These are phyloP conservation scores for Cucurbita ficifolia DNA, from an alignment of 306 rosid genomes.

Conservation along the genomic window DNA sequence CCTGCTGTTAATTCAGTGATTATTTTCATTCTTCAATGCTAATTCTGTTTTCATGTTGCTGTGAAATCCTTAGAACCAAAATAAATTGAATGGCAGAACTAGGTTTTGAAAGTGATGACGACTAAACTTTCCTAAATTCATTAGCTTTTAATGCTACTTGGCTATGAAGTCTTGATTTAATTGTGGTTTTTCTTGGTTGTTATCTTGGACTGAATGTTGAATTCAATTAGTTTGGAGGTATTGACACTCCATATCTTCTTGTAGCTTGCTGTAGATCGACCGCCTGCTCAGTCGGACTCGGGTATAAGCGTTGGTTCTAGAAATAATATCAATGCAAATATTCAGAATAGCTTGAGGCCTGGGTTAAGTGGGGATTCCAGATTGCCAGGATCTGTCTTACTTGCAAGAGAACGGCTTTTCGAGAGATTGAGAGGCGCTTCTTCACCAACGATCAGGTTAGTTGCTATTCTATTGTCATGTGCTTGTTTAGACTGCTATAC, in stretches of 20 bases:
- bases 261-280: slow-evolving; percentile 29
- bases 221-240: neutral
- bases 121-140: neutral
- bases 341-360: slow-evolving; percentile 14
- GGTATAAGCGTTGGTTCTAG: slow-evolving; percentile 19
- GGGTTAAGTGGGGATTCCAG: slow-evolving; percentile 33
- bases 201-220: neutral
- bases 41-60: neutral
- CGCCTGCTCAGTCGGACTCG: slow-evolving; percentile 24
- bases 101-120: neutral
- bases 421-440: slow-evolving; percentile 71
- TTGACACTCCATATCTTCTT: neutral
- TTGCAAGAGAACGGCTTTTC: slow-evolving; percentile 72
- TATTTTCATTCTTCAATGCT: neutral
- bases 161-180: neutral
- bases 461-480: neutral
- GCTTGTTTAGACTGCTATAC: neutral
- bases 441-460: slow-evolving; percentile 41
- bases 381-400: slow-evolving; percentile 62
- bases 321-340: slow-evolving; percentile 24
- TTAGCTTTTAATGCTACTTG: neutral
- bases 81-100: neutral
- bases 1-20: neutral
- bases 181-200: neutral
- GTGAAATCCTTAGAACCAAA: neutral